phyloP scores from a whole-genome alignment of 2,329 filamentous ascomycete genomes.

The Talaromyces sp. region DNA sequence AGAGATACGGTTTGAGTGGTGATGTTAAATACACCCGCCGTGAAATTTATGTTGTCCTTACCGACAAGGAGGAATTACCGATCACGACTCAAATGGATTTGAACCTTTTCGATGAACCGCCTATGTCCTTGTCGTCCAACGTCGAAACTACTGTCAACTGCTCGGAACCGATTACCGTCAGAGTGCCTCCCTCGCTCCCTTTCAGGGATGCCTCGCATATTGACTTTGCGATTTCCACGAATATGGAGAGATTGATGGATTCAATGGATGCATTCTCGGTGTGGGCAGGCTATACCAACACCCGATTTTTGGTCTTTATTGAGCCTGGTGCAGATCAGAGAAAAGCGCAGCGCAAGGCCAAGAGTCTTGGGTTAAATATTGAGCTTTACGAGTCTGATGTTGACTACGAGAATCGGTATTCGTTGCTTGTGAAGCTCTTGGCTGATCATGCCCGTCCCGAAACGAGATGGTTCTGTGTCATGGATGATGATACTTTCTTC shows the following conservation, averaged over 20 bases:
- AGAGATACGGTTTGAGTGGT: slow-evolving; percentile 2
- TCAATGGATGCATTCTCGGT: slow-evolving; percentile 51
- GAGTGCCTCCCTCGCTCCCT: slow-evolving; percentile 43
- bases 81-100: slow-evolving; percentile 5
- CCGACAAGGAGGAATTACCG: slow-evolving; percentile 6
- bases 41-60: slow-evolving; percentile 6
- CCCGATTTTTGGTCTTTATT: slow-evolving; percentile 50
- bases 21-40: slow-evolving; percentile 10
- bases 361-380: slow-evolving; percentile 41
- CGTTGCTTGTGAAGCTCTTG: slow-evolving; percentile 51
- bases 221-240: slow-evolving; percentile 56
- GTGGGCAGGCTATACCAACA: slow-evolving; percentile 51
- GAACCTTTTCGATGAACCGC: slow-evolving; percentile 13
- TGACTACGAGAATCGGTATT: slow-evolving; percentile 49
- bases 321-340: slow-evolving; percentile 36
- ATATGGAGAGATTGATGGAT: slow-evolving; percentile 45
- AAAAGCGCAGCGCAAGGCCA: slow-evolving; percentile 31
- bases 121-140: not conserved
- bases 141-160: slow-evolving; percentile 24
- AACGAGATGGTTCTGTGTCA: slow-evolving; percentile 53
- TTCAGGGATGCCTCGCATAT: slow-evolving; percentile 47
- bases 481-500: slow-evolving; percentile 63
- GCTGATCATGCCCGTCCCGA: slow-evolving; percentile 39
- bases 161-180: slow-evolving; percentile 43
- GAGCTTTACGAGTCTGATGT: slow-evolving; percentile 29